These are phyloP conservation scores for Coniophora puteana DNA, from an alignment of 1,284 basidiomycete species.

Conservation along the genomic window DNA sequence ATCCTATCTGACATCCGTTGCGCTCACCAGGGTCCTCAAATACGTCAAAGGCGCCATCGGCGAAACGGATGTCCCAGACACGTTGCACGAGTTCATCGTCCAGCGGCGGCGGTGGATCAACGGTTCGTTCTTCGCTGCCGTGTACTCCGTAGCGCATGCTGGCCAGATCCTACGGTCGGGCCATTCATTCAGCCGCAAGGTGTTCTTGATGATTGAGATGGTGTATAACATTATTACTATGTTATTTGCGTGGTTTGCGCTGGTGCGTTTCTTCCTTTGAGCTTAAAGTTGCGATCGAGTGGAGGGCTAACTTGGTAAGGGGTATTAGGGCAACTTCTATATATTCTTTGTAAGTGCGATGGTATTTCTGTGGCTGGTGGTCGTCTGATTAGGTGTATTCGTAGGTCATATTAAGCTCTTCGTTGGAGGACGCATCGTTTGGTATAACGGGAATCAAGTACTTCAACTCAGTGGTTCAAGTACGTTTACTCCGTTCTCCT, in stretches of 20 bases:
- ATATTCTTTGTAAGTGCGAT: slow-evolving; percentile 81
- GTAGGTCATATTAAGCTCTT: slow-evolving; percentile 84
- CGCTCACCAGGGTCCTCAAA: slow-evolving; percentile 72
- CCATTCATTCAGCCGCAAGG: slow-evolving; percentile 79
- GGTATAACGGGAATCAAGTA: slow-evolving; percentile 66
- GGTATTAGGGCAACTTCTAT: slow-evolving; percentile 84
- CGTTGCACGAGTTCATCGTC: slow-evolving; percentile 91
- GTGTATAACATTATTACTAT: slow-evolving; percentile 89
- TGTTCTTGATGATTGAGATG: slow-evolving; percentile 74
- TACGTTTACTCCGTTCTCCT: slow-evolving; percentile 22
- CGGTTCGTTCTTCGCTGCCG: slow-evolving; percentile 94
- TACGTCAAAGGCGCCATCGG: slow-evolving; percentile 95
- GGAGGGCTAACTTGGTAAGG: slow-evolving; percentile 4
- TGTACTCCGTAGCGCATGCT: slow-evolving; percentile 80
- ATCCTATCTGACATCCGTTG: slow-evolving; percentile 3
- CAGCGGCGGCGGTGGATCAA: slow-evolving; percentile 92
- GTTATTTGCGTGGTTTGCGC: slow-evolving; percentile 90
- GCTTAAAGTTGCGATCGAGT: background rate
- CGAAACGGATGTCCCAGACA: slow-evolving; percentile 96
- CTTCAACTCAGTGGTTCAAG: slow-evolving; percentile 79
- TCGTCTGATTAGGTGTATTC: slow-evolving; percentile 12
- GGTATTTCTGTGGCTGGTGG: background rate
- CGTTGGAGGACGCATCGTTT: slow-evolving; percentile 78
- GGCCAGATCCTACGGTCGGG: slow-evolving; percentile 84
- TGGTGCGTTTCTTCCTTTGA: slow-evolving; percentile 47